Percentiles rank a stretch among this genome's conserved stretches.
Conservation (phyloP, 768 basidiomycete species). For the Daedaleopsis nitida region DNA sequence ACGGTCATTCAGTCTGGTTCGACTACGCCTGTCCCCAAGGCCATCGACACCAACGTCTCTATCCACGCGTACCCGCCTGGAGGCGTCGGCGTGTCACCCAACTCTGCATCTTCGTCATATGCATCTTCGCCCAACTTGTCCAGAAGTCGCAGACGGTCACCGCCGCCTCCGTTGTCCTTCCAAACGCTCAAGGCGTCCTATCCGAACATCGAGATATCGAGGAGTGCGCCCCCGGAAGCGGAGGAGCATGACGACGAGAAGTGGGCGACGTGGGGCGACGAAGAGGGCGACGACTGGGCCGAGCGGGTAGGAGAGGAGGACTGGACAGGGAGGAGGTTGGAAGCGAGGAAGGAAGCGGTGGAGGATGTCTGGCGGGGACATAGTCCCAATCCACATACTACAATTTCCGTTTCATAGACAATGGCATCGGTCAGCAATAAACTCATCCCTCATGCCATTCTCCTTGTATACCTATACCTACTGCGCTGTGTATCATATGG, state of each 20-base stretch:
- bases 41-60: constrained; percentile 31
- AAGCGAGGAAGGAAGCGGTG: constrained; percentile 39
- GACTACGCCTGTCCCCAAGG: constrained; percentile 27
- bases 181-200: constrained; percentile 20
- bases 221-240: constrained; percentile 7
- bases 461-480: neutral
- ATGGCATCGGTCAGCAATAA: neutral
- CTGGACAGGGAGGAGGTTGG: constrained; percentile 44
- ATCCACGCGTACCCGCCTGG: constrained; percentile 67
- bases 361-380: constrained; percentile 32
- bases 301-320: constrained; percentile 50
- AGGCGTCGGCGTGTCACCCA: constrained; percentile 35
- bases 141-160: constrained; percentile 24
- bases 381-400: constrained; percentile 2
- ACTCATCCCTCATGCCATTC: too few species aligned
- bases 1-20: constrained; percentile 32
- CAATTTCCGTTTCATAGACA: constrained; percentile 1
- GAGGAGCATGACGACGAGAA: constrained; percentile 30
- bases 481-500: neutral
- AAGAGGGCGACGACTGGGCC: constrained; percentile 51
- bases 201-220: constrained; percentile 7
- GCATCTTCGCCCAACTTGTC: constrained; percentile 31
- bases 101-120: constrained; percentile 38
- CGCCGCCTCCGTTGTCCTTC: constrained; percentile 26
- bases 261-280: constrained; percentile 49